Base-by-base conservation (phyloP, 179 eudicot genomes). In the Gypsophila paniculata region DNA sequence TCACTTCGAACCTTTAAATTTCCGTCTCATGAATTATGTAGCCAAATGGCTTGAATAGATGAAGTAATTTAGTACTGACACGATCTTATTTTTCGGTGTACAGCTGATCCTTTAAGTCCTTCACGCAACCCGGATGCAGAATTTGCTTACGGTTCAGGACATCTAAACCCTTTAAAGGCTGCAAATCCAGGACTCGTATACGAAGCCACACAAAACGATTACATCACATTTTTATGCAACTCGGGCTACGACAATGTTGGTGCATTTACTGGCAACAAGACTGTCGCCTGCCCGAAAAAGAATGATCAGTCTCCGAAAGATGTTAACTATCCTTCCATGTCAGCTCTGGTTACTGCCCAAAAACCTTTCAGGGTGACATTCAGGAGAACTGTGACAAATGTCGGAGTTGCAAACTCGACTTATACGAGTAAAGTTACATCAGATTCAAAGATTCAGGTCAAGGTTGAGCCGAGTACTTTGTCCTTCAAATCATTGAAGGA, bases 91-190 rank as follows among this genome's bases (percentile, higher is more conserved):
- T 32, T 73, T 21, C 15, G 12, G 2, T 10, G n/a, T 61, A 18
- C 64, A 82, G 86, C 86, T 29, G 25, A 25, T 9, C 66, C 58
- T 1, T 77, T 82, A 76, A 77, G 48, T 15, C 25, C 65, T 8
- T 21, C 21, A 6, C 60, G 77, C 18, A 69, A 74, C 53, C 48
- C 76, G 38, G 73, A 65, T 9, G 81, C 68, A 8, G 86, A 79
- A 77, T 80, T 82, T 48, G 77, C 75, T 9, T 80, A 82, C 34
- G 86, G 83, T 48, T 74, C 83, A 6, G 82, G 86, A 12, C 77
- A 80, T 19, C 18, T 83, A 5, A 62, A 83, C 72, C 86, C 86
- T 0, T 12, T 69, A 0, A 60, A 60, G 19, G 82, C 82, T 3
- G 23, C 64, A 14, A 49, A 80, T 15, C 81, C 81, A 0, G 83